Evolutionary conservation across 371 early-diverging fungal species (phyloP).

Genomic region (Zychaea mexicana): DNA sequence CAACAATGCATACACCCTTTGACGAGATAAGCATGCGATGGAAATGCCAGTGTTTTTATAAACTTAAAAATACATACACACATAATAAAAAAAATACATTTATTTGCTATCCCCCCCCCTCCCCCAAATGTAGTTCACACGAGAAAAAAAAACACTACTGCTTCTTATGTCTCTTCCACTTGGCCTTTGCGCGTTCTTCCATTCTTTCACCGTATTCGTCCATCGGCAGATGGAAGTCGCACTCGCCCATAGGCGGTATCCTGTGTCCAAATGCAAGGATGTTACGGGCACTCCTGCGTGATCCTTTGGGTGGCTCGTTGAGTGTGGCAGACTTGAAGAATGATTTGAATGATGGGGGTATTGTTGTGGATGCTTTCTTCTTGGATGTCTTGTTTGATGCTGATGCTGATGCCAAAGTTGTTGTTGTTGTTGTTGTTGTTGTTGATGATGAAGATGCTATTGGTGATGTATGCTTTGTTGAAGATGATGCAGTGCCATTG

Average conservation of each 20-base stretch:
- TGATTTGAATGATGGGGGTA: neutral
- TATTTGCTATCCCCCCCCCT: too few relatives aligned
- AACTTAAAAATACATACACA: too few relatives aligned
- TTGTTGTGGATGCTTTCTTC: too few relatives aligned
- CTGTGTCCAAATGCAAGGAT: conserved; percentile 55
- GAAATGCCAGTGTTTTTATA: too few relatives aligned
- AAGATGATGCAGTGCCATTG: conserved; percentile 6
- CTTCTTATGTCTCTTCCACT: neutral
- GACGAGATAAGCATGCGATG: too few relatives aligned
- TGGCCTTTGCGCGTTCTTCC: conserved; percentile 10
- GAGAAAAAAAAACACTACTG: too few relatives aligned
- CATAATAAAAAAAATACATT: too few relatives aligned
- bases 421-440: neutral
- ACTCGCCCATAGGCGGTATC: conserved; percentile 40
- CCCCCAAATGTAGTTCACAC: too few relatives aligned
- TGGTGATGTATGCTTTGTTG: neutral
- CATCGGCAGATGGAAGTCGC: conserved; percentile 49
- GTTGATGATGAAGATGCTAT: neutral
- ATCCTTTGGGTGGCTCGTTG: neutral
- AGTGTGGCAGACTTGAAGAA: neutral
- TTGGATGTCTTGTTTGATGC: neutral
- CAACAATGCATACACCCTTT: too few relatives aligned
- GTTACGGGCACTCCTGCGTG: conserved; percentile 21
- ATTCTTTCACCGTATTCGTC: conserved; percentile 29
- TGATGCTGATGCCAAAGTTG: conserved; percentile 14